Evolutionary conservation across 106 monocot species (phyloP).

Genomic region (Triglochin maritima): DNA sequence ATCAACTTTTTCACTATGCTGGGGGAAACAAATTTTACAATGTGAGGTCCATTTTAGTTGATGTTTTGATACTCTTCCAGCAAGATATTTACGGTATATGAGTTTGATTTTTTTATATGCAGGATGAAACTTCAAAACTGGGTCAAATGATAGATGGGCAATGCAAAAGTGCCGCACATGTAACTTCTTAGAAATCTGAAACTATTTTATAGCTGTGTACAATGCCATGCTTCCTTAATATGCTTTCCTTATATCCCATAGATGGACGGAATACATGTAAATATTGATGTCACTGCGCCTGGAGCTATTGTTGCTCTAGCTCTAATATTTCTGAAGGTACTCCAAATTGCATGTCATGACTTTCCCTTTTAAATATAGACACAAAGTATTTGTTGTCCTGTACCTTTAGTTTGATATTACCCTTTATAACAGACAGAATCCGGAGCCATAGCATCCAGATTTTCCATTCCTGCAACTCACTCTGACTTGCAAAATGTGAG

Average conservation of each 20-base stretch:
- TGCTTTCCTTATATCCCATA: constrained; percentile 16
- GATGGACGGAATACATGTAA: constrained; percentile 79
- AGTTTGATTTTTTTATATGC: constrained; percentile 1
- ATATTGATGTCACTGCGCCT: constrained; percentile 93
- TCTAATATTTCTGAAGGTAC: constrained; percentile 89
- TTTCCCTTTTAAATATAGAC: neutral
- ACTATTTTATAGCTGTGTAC: neutral
- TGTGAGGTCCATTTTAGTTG: constrained; percentile 26
- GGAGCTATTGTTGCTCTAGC: constrained; percentile 90
- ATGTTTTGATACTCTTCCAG: neutral
- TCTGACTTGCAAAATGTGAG: constrained; percentile 94
- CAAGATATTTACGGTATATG: neutral
- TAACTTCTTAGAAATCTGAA: constrained; percentile 6
- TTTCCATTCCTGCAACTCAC: constrained; percentile 63
- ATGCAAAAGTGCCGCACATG: constrained; percentile 49
- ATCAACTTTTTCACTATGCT: constrained; percentile 70
- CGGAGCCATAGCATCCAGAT: constrained; percentile 52
- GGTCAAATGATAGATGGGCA: constrained; percentile 31
- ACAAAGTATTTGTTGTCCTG: neutral
- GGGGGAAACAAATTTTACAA: constrained; percentile 45
- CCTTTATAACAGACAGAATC: constrained; percentile 59
- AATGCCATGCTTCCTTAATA: too few relatives aligned
- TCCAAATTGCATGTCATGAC: neutral
- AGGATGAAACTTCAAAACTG: constrained; percentile 36
- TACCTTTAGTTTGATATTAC: neutral